phyloP scores from a whole-genome alignment of 2,329 filamentous ascomycete genomes.

The Septoria petroselini region DNA sequence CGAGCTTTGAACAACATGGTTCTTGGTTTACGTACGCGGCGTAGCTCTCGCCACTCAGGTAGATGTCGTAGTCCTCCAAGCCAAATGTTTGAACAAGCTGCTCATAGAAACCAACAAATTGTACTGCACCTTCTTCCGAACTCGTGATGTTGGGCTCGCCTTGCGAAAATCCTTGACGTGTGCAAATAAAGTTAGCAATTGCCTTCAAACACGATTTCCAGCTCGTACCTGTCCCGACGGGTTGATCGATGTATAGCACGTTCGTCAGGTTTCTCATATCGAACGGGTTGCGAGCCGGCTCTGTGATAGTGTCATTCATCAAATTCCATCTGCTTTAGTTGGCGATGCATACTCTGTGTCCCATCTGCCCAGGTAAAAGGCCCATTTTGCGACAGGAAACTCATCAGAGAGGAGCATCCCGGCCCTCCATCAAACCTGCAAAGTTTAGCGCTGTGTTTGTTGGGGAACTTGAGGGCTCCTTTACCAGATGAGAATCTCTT shows the following conservation, averaged over 20 bases:
- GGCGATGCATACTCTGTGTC: background rate
- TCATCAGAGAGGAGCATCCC: conserved; percentile 27
- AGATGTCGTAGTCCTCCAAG: conserved; percentile 49
- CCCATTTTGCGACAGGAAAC: conserved; percentile 27
- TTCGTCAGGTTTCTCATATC: conserved; percentile 64
- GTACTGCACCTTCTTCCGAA: conserved; percentile 41
- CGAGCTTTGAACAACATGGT: too few relatives aligned
- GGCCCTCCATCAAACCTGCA: conserved; percentile 38
- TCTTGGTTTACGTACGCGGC: conserved; percentile 5
- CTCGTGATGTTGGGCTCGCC: conserved; percentile 38
- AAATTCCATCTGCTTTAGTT: background rate
- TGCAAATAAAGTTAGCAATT: too few relatives aligned
- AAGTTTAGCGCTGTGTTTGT: too few relatives aligned
- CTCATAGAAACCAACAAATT: conserved; percentile 47
- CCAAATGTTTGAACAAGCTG: conserved; percentile 53
- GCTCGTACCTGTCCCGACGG: conserved; percentile 49
- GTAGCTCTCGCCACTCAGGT: conserved; percentile 31
- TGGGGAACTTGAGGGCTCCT: too few relatives aligned
- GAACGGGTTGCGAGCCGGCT: conserved; percentile 46
- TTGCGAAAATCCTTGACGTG: too few relatives aligned
- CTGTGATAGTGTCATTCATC: background rate
- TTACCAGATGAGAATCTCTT: conserved; percentile 41
- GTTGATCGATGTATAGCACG: conserved; percentile 64
- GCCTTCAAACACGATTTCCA: too few relatives aligned
- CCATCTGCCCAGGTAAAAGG: conserved; percentile 41